phyloP scores from a whole-genome alignment of 495 filamentous ascomycete species.

The Neurospora sp. region DNA sequence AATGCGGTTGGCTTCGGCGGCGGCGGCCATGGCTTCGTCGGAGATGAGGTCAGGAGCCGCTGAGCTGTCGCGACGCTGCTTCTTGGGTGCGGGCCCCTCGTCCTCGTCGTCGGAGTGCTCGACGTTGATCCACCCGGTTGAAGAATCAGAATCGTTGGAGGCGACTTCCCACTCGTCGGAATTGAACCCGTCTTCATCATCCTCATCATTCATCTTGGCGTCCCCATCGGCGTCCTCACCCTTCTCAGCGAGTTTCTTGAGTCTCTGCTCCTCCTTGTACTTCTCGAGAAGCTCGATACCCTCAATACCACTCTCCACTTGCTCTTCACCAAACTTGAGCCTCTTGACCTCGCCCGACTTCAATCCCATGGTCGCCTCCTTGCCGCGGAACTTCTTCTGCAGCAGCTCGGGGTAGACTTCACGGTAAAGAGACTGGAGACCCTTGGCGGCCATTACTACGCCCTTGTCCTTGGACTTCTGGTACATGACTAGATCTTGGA shows the following conservation, averaged over 20 bases:
- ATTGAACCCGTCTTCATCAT: conserved; percentile 55
- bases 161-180: conserved; percentile 82
- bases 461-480: conserved; percentile 96
- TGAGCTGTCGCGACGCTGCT: conserved; percentile 39
- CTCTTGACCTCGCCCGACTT: conserved; percentile 57
- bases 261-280: conserved; percentile 85
- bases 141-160: conserved; percentile 65
- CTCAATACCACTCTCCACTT: conserved; percentile 68
- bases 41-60: conserved; percentile 19
- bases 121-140: conserved; percentile 85
- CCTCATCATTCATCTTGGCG: conserved; percentile 25
- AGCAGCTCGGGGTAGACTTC: conserved; percentile 85
- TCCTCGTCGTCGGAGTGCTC: conserved; percentile 64
- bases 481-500: conserved; percentile 97
- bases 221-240: conserved; percentile 28
- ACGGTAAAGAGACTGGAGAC: conserved; percentile 78
- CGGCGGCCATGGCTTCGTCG: conserved; percentile 26
- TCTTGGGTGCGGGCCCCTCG: conserved; percentile 45
- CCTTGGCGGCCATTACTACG: conserved; percentile 92
- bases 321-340: conserved; percentile 67
- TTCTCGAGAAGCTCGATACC: conserved; percentile 83
- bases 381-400: conserved; percentile 81
- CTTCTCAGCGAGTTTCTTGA: conserved; percentile 56
- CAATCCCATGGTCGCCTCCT: conserved; percentile 80
- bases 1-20: conserved; percentile 26